Percentiles rank a stretch among this genome's conserved stretches.
These are phyloP conservation scores for Cyberlindnera mississippiensis DNA, from an alignment of 805 yeast genomes.

Conservation along the genomic window DNA sequence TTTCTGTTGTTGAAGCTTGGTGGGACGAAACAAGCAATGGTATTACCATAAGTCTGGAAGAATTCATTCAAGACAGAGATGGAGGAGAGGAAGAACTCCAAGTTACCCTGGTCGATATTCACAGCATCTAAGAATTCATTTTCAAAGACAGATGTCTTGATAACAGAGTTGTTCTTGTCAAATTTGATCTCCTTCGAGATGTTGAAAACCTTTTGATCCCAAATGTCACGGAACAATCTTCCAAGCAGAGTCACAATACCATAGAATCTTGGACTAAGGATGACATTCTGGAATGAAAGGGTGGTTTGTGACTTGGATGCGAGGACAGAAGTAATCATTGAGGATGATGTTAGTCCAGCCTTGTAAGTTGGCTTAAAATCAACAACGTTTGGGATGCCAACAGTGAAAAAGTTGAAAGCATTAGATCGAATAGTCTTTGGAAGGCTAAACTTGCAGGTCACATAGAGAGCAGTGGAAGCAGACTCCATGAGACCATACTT, in stretches of 20 bases:
- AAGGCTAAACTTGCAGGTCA: conserved; percentile 71
- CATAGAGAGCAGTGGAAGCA: conserved; percentile 81
- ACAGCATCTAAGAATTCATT: conserved; percentile 36
- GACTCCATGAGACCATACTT: conserved; percentile 88
- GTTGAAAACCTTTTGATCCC: conserved; percentile 70
- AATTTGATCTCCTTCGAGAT: conserved; percentile 31
- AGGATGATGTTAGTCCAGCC: conserved; percentile 11
- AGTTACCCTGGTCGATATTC: conserved; percentile 44
- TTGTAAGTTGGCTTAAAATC: conserved; percentile 41
- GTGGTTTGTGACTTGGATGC: conserved; percentile 19
- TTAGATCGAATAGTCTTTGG: conserved; percentile 45
- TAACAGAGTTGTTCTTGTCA: conserved; percentile 30
- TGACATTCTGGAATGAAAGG: conserved; percentile 64
- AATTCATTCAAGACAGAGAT: conserved; percentile 65
- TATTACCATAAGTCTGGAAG: conserved; percentile 59
- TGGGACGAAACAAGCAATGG: conserved; percentile 58
- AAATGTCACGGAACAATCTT: conserved; percentile 70
- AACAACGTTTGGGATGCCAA: conserved; percentile 39
- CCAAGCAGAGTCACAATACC: conserved; percentile 79
- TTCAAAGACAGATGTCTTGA: conserved; percentile 33
- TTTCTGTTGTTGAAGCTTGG: conserved; percentile 41
- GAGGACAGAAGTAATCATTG: conserved; percentile 21
- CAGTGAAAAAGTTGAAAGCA: conserved; percentile 40
- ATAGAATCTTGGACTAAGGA: conserved; percentile 85
- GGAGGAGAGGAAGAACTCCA: conserved; percentile 70